Conservation (phyloP, 2,329 filamentous ascomycete genomes). For the Venturiaceae sp. region DNA sequence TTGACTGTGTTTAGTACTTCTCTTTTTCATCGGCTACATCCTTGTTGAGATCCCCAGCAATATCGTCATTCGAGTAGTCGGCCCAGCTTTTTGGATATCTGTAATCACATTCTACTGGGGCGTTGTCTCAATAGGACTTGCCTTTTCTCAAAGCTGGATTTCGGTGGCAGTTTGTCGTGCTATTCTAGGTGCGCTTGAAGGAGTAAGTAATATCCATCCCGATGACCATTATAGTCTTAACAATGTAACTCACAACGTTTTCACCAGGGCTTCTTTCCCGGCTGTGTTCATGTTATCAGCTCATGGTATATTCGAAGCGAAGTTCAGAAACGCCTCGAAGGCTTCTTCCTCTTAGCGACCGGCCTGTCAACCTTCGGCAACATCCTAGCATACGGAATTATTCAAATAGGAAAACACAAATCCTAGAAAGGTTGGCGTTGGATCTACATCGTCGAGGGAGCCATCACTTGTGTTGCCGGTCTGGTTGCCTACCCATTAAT, state of each 20-base stretch:
- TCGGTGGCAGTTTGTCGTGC: conserved; percentile 20
- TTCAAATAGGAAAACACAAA: background rate
- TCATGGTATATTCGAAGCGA: conserved; percentile 13
- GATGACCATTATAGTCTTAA: conserved; percentile 10
- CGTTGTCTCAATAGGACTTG: conserved; percentile 12
- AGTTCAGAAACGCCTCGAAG: conserved; percentile 12
- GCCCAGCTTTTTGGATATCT: conserved; percentile 16
- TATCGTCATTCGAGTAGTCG: conserved; percentile 9
- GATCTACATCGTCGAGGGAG: conserved; percentile 47
- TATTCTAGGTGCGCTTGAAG: conserved; percentile 21
- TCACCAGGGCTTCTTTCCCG: conserved; percentile 8
- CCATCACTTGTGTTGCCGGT: conserved; percentile 45
- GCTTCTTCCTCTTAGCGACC: background rate
- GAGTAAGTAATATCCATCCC: conserved; percentile 9
- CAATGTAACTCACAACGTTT: background rate
- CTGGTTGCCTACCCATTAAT: conserved; percentile 46
- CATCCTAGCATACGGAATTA: background rate
- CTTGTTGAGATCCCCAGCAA: conserved; percentile 6
- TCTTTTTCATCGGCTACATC: background rate
- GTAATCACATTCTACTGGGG: conserved; percentile 16
- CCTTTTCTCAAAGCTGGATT: conserved; percentile 17
- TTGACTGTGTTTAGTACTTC: conserved; percentile 8
- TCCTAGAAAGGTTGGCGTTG: conserved; percentile 48
- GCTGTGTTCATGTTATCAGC: conserved; percentile 12
- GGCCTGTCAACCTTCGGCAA: background rate